These are phyloP conservation scores for Serendipita sp. DNA, from an alignment of 768 basidiomycete species.

Conservation along the genomic window DNA sequence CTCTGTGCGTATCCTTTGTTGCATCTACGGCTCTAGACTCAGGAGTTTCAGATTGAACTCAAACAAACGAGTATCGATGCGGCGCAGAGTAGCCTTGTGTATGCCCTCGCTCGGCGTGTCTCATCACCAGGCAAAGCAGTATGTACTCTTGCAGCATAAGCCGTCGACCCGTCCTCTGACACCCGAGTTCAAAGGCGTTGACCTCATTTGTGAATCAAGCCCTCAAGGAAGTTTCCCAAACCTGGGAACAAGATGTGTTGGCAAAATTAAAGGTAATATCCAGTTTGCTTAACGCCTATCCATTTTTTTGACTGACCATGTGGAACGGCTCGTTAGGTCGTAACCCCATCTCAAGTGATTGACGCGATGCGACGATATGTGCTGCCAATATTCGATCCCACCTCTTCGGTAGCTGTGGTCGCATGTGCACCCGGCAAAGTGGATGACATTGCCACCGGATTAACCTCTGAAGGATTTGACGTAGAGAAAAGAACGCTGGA, in stretches of 20 bases:
- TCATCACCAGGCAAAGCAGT: conserved; percentile 82
- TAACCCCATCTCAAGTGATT: conserved; percentile 66
- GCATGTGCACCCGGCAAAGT: conserved; percentile 72
- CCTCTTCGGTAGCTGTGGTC: conserved; percentile 60
- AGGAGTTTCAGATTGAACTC: conserved; percentile 44
- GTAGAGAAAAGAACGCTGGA: conserved; percentile 59
- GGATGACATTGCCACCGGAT: conserved; percentile 47
- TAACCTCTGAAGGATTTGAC: conserved; percentile 55
- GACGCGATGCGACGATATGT: conserved; percentile 53
- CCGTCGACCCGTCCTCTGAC: background rate
- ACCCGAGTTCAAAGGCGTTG: conserved; percentile 34
- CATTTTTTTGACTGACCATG: background rate
- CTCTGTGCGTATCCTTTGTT: conserved; percentile 33
- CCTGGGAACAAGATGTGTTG: conserved; percentile 59
- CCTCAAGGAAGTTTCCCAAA: conserved; percentile 65
- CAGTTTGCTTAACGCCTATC: background rate
- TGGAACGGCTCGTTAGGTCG: conserved; percentile 23
- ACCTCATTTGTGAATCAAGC: conserved; percentile 82
- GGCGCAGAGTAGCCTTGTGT: conserved; percentile 85
- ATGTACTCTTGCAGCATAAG: conserved; percentile 17
- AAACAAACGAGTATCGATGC: conserved; percentile 72
- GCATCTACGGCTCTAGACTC: background rate
- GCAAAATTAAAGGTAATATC: conserved; percentile 38
- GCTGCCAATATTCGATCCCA: conserved; percentile 67
- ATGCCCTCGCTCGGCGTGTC: conserved; percentile 58